Conservation (phyloP, 169 alveolate genomes). For the Plasmodium gonderi region DNA sequence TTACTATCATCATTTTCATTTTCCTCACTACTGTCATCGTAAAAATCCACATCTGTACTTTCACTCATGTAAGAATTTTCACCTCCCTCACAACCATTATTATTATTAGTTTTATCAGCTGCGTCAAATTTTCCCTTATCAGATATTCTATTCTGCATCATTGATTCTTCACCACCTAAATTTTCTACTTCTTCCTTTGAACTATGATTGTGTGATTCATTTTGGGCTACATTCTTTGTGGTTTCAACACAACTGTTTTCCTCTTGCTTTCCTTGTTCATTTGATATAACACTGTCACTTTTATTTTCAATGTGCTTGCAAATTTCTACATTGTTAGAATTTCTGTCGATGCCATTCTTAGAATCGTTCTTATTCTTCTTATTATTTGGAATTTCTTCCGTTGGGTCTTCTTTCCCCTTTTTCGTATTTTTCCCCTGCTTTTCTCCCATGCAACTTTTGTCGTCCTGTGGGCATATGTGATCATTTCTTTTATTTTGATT, state of each 20-base stretch:
- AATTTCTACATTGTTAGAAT: constrained; percentile 48
- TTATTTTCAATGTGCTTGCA: constrained; percentile 15
- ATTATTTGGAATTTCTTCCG: not conserved
- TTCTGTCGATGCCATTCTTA: constrained; percentile 23
- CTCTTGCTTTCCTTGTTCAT: not conserved
- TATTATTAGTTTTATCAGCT: constrained; percentile 42
- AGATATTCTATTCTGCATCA: constrained; percentile 32
- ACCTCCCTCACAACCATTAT: constrained; percentile 43
- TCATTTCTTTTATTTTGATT: constrained; percentile 55
- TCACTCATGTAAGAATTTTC: constrained; percentile 73
- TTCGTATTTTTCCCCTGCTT: constrained; percentile 46
- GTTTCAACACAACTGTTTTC: not conserved
- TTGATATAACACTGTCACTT: constrained; percentile 64
- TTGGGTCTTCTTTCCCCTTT: constrained; percentile 34
- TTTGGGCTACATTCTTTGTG: not conserved
- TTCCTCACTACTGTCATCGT: constrained; percentile 17
- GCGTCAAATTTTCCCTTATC: constrained; percentile 48
- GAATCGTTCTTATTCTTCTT: constrained; percentile 21
- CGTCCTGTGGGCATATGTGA: constrained; percentile 43
- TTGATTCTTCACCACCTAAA: not conserved
- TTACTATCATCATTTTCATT: constrained; percentile 75
- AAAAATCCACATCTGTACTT: constrained; percentile 4
- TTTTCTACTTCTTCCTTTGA: not conserved
- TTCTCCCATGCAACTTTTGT: constrained; percentile 45
- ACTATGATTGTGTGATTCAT: not conserved